Percentiles rank a stretch among this genome's conserved stretches.
Conservation (phyloP, 2,329 filamentous ascomycete species). For the Verticillium zaregamsianum region DNA sequence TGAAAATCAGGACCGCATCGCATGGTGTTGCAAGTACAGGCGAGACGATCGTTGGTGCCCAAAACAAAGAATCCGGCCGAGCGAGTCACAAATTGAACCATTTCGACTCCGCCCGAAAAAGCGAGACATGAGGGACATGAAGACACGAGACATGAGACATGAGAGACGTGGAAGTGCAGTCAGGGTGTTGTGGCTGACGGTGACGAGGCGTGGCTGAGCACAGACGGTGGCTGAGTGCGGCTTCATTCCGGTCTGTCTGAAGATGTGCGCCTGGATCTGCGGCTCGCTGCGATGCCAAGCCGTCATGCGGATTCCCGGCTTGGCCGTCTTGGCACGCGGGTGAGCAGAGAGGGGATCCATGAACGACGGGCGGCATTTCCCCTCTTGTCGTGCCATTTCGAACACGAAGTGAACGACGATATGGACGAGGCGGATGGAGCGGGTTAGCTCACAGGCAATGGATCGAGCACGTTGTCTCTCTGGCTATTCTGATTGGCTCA, state of each 20-base stretch:
- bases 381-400: neutral
- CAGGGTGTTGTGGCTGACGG: too few species aligned
- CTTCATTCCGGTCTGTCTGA: neutral
- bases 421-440: constrained; percentile 8
- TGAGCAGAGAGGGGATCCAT: neutral
- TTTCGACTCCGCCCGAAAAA: neutral
- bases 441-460: constrained; percentile 14
- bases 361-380: neutral
- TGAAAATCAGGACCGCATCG: neutral
- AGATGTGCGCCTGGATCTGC: neutral
- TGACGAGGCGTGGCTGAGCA: too few species aligned
- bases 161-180: too few species aligned
- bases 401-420: neutral
- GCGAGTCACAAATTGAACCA: neutral
- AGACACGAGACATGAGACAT: too few species aligned
- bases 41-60: neutral
- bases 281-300: constrained; percentile 7
- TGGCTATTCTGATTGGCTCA: constrained; percentile 6
- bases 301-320: constrained; percentile 6
- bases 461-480: constrained; percentile 12
- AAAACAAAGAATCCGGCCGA: neutral
- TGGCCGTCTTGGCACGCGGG: constrained; percentile 2
- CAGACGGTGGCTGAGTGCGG: neutral
- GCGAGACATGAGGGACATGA: too few species aligned
- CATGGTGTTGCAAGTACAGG: neutral